These are phyloP conservation scores for Sapria himalayana DNA, from an alignment of 345 rosid genomes.

Conservation along the genomic window DNA sequence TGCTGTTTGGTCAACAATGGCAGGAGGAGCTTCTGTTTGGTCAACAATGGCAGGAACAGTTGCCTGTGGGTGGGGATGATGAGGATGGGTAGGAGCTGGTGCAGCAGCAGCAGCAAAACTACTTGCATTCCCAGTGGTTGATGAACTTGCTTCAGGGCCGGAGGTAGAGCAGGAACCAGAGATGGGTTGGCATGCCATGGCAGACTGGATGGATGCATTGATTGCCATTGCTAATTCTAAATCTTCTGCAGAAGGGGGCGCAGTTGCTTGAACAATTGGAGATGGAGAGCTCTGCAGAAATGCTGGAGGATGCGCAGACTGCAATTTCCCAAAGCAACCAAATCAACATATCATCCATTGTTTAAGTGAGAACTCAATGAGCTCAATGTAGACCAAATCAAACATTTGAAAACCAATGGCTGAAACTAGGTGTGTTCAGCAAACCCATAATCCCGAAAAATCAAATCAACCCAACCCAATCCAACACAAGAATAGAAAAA, in stretches of 20 bases:
- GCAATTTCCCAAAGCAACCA: slow-evolving; percentile 11
- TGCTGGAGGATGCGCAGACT: slow-evolving; percentile 41
- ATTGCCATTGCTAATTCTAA: slow-evolving; percentile 52
- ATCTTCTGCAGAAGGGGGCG: slow-evolving; percentile 44
- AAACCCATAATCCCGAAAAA: too few species aligned
- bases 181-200: slow-evolving; percentile 17
- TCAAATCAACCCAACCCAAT: too few species aligned
- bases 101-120: slow-evolving; percentile 9
- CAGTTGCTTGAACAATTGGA: slow-evolving; percentile 33
- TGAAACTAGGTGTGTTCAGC: too few species aligned
- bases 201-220: slow-evolving; percentile 56
- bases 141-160: slow-evolving; percentile 22
- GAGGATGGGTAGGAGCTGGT: slow-evolving; percentile 14
- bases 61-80: too few species aligned
- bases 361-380: too few species aligned
- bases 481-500: too few species aligned
- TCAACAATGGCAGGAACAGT: slow-evolving; percentile 12
- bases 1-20: slow-evolving; percentile 5
- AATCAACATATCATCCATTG: too few species aligned
- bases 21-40: slow-evolving; percentile 50
- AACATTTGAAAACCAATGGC: too few species aligned
- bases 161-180: slow-evolving; percentile 14
- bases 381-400: too few species aligned
- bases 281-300: slow-evolving; percentile 30
- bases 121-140: slow-evolving; percentile 11